A percentile compares a stretch with the other conserved stretches of the same genome.
These are phyloP conservation scores for Nematodospora anomalae DNA, from an alignment of 1,139 yeast species.

Conservation along the genomic window DNA sequence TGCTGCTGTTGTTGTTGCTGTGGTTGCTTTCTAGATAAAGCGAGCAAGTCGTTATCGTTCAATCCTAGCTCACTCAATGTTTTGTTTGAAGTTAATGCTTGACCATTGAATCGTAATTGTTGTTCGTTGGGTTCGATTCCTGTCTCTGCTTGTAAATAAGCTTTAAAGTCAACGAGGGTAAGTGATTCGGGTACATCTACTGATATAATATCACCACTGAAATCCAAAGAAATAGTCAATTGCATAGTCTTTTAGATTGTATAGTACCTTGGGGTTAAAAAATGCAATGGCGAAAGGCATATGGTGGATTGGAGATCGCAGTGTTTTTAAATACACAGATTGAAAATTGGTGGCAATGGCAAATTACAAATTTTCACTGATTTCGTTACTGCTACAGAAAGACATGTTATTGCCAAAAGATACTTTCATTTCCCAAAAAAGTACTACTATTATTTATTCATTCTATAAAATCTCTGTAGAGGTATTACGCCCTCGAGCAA, in stretches of 20 bases:
- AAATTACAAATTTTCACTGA: background rate
- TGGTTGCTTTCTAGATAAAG: slow-evolving; percentile 23
- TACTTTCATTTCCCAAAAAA: too few relatives aligned
- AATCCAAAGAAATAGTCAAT: slow-evolving; percentile 36
- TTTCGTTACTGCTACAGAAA: too few relatives aligned
- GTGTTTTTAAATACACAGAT: background rate
- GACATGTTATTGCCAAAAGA: too few relatives aligned
- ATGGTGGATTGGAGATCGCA: background rate
- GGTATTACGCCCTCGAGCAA: too few relatives aligned
- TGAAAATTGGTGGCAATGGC: slow-evolving; percentile 8
- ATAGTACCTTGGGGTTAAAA: slow-evolving; percentile 2
- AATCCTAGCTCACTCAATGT: slow-evolving; percentile 50
- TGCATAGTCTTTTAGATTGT: too few relatives aligned
- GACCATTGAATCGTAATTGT: slow-evolving; percentile 48
- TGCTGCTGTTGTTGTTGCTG: slow-evolving; percentile 6
- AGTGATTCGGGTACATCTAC: slow-evolving; percentile 67
- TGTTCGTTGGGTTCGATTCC: slow-evolving; percentile 50
- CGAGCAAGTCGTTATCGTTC: slow-evolving; percentile 58
- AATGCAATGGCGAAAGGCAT: background rate
- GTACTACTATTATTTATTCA: too few relatives aligned
- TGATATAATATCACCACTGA: slow-evolving; percentile 30
- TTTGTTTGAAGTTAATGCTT: slow-evolving; percentile 33
- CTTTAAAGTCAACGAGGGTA: slow-evolving; percentile 66
- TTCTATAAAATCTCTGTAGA: too few relatives aligned
- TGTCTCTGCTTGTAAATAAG: slow-evolving; percentile 76